Evolutionary conservation across 495 filamentous ascomycete species (phyloP).

Genomic region (Emericellopsis terricola): DNA sequence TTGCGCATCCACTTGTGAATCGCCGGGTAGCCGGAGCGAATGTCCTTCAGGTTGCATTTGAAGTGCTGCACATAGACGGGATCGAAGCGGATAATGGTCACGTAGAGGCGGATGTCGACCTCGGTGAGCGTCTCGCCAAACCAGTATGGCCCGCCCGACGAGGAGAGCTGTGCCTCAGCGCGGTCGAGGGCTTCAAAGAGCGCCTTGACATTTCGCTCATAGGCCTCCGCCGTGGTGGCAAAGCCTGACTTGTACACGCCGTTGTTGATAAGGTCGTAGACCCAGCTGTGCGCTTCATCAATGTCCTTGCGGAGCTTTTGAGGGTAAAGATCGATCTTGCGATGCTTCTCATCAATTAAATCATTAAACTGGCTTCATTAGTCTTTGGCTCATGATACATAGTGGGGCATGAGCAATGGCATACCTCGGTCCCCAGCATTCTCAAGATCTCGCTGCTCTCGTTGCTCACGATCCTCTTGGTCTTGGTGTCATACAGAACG

Average conservation of each 20-base stretch:
- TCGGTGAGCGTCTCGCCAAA: constrained; percentile 50
- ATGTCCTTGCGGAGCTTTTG: constrained; percentile 31
- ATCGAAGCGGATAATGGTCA: constrained; percentile 50
- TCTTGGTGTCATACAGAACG: constrained; percentile 58
- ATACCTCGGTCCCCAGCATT: constrained; percentile 38
- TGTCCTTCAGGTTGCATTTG: constrained; percentile 52
- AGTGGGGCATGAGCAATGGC: not conserved
- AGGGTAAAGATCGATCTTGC: constrained; percentile 37
- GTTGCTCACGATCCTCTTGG: constrained; percentile 60
- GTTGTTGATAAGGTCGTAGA: constrained; percentile 48
- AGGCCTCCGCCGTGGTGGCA: constrained; percentile 44
- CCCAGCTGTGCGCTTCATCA: constrained; percentile 45
- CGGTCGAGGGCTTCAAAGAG: constrained; percentile 47
- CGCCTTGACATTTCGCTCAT: constrained; percentile 36
- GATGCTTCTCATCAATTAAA: constrained; percentile 30
- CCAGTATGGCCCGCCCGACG: constrained; percentile 36
- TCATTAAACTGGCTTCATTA: constrained; percentile 28
- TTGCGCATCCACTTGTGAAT: constrained; percentile 51
- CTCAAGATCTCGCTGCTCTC: constrained; percentile 73
- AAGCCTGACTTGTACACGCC: constrained; percentile 58
- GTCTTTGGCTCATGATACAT: not conserved
- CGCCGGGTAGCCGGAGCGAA: constrained; percentile 49
- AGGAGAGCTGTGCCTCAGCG: constrained; percentile 38
- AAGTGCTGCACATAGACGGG: constrained; percentile 49
- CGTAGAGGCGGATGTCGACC: constrained; percentile 44